Evolutionary conservation across 2,329 filamentous ascomycete genomes (phyloP).

Genomic region (Colletotrichum endophyticum): DNA sequence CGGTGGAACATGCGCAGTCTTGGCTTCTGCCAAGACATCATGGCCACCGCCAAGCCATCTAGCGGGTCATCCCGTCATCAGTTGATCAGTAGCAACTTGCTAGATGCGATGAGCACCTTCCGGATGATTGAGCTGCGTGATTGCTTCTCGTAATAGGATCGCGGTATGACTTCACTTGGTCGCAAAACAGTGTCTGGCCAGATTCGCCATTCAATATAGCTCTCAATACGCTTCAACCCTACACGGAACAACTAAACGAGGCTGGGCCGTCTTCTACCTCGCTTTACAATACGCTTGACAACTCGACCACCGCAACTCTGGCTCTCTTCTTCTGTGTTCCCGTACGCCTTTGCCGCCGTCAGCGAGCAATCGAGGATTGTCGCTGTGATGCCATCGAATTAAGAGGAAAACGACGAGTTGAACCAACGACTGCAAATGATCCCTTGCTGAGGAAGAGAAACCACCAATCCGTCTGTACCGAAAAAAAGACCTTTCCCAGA

Average conservation of each 20-base stretch:
- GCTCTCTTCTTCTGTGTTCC: conserved; percentile 6
- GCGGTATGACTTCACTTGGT: not conserved
- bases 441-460: not conserved
- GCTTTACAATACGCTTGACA: not conserved
- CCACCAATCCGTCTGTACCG: conserved; percentile 11
- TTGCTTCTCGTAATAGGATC: not conserved
- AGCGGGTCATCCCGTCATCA: conserved; percentile 10
- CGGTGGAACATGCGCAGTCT: not conserved
- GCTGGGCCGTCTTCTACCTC: not conserved
- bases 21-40: not conserved
- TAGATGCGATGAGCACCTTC: not conserved
- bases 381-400: conserved; percentile 17
- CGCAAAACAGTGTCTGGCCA: not conserved
- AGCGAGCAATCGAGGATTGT: not conserved
- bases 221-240: not conserved
- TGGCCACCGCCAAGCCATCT: not conserved
- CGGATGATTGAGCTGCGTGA: not conserved
- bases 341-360: conserved; percentile 15
- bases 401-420: conserved; percentile 4
- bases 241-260: not conserved
- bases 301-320: not conserved
- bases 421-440: not conserved
- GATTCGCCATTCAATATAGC: not conserved
- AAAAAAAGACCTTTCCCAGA: not conserved
- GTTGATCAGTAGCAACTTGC: not conserved